Percentiles rank a stretch among this genome's conserved stretches.
These are phyloP conservation scores for Vicia villosa DNA, from an alignment of 306 rosid genomes.

Conservation along the genomic window DNA sequence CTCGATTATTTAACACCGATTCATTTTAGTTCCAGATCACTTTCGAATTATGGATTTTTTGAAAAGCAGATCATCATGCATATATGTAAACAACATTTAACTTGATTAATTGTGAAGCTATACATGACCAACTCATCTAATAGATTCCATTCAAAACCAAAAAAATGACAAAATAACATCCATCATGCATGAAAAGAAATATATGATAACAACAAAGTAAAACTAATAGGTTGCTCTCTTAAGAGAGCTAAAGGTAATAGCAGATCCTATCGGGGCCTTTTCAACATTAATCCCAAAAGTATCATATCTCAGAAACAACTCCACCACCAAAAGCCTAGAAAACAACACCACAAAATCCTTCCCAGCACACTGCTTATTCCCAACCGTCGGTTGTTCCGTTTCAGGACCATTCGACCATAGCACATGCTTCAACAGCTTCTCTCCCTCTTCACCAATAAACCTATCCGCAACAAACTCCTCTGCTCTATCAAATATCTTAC, in stretches of 20 bases:
- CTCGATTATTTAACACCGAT: no score
- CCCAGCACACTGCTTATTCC: constrained; percentile 85
- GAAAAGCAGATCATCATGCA: no score
- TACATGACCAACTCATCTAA: no score
- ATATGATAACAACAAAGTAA: background rate
- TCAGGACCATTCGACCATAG: constrained; percentile 94
- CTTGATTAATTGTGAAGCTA: no score
- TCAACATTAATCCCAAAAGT: constrained; percentile 62
- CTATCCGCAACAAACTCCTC: constrained; percentile 74
- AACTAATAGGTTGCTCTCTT: constrained; percentile 58
- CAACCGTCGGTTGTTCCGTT: constrained; percentile 54
- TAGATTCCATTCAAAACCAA: no score
- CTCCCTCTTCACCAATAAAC: constrained; percentile 77
- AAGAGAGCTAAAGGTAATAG: constrained; percentile 70
- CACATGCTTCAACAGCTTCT: constrained; percentile 71
- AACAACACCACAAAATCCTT: constrained; percentile 69
- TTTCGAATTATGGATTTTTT: no score
- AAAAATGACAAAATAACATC: no score
- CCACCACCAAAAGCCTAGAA: constrained; percentile 69
- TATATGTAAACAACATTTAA: no score
- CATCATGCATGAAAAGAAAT: no score
- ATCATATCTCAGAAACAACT: constrained; percentile 76
- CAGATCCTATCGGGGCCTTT: constrained; percentile 52
- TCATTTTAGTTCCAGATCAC: no score
- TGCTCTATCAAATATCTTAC: constrained; percentile 60